Percentiles rank a stretch among this genome's conserved stretches.
Evolutionary conservation across 208 protist species (phyloP).

Genomic region (Acanthamoeba royreba): DNA sequence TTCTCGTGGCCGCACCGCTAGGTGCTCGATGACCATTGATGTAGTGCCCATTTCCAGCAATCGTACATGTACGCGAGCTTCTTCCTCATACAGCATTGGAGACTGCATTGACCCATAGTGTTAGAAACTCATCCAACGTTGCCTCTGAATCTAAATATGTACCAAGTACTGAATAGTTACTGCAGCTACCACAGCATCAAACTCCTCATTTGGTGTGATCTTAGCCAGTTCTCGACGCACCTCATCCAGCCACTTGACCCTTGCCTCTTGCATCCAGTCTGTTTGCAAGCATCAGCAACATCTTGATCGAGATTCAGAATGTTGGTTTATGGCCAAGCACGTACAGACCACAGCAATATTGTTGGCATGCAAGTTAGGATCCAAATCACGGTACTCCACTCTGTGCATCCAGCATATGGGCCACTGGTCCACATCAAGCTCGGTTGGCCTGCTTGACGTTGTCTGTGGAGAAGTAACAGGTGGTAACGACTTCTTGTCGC

Average conservation of each 20-base stretch:
- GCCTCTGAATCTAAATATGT: not conserved
- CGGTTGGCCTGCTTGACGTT: not conserved
- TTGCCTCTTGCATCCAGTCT: conserved; percentile 12
- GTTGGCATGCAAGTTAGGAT: not conserved
- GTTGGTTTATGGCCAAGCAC: not conserved
- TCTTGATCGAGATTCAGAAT: not conserved
- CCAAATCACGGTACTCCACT: not conserved
- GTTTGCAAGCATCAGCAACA: not conserved
- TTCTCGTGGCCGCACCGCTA: not conserved
- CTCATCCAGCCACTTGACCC: not conserved
- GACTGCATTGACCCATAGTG: not conserved
- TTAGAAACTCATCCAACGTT: not conserved
- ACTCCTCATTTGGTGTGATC: not conserved
- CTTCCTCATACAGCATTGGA: not conserved
- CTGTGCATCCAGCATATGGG: not conserved
- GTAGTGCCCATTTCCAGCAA: not conserved
- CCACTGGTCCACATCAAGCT: not conserved
- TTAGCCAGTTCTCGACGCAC: not conserved
- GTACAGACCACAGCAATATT: not conserved
- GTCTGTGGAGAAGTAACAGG: not conserved
- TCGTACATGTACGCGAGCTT: not conserved
- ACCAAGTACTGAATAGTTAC: not conserved
- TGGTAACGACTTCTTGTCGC: not conserved
- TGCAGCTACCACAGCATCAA: not conserved
- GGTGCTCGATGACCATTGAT: not conserved